These are phyloP conservation scores for Pichiaceae sp. DNA, from an alignment of 1,139 yeast genomes.

Conservation along the genomic window DNA sequence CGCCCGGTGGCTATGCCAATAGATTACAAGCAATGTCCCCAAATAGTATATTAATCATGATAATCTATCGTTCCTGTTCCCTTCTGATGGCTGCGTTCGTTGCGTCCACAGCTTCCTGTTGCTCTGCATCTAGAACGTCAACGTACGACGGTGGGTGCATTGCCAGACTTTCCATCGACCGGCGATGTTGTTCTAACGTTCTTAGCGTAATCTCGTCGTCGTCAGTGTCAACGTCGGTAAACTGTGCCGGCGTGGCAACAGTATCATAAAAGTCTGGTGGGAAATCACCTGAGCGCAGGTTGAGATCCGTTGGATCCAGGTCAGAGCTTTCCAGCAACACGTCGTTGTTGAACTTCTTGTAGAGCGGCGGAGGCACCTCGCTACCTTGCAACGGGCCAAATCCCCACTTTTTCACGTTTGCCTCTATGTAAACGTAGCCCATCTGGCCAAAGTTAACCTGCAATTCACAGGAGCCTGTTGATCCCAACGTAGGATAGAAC, in stretches of 20 bases:
- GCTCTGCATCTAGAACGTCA: constrained; percentile 4
- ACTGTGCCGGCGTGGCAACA: constrained; percentile 17
- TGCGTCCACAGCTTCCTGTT: constrained; percentile 1
- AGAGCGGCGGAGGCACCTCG: constrained; percentile 59
- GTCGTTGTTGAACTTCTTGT: constrained; percentile 46
- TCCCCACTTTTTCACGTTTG: constrained; percentile 58
- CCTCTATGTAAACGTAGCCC: constrained; percentile 53
- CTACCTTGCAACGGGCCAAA: constrained; percentile 52
- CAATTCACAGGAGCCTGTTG: constrained; percentile 41
- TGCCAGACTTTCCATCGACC: constrained; percentile 4
- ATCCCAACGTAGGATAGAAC: constrained; percentile 42
- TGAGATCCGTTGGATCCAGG: constrained; percentile 40
- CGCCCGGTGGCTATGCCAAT: constrained; percentile 62
- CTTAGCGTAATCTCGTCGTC: constrained; percentile 17
- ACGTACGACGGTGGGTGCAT: constrained; percentile 11
- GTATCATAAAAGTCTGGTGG: constrained; percentile 41
- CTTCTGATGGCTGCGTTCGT: constrained; percentile 2
- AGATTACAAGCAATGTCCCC: no score
- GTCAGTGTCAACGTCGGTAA: constrained; percentile 15
- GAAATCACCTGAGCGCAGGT: constrained; percentile 40
- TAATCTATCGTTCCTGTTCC: background rate
- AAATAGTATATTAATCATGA: no score
- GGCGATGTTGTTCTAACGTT: constrained; percentile 13
- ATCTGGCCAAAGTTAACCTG: constrained; percentile 52
- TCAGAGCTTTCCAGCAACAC: constrained; percentile 47